A percentile compares a stretch with the other conserved stretches of the same genome.
Conservation (phyloP, 2,329 filamentous ascomycete genomes). For the Talaromyces rugulosus region DNA sequence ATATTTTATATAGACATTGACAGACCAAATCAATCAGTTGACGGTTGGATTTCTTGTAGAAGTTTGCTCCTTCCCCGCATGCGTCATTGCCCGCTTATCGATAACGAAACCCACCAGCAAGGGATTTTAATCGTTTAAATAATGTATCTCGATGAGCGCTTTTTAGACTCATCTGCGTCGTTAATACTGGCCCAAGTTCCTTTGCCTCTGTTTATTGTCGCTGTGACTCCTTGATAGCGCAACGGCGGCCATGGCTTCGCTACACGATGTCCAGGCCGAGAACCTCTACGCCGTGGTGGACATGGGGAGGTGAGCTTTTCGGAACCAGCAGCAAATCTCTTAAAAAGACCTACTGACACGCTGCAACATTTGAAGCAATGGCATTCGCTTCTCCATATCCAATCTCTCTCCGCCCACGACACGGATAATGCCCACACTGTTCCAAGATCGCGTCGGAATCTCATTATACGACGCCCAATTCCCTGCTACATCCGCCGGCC, state of each 20-base stretch:
- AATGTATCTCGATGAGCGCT: neutral
- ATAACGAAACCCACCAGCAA: neutral
- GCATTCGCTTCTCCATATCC: conserved; percentile 87
- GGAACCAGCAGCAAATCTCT: neutral
- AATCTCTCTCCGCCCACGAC: conserved; percentile 67
- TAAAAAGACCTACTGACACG: neutral
- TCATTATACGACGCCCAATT: conserved; percentile 80
- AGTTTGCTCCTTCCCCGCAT: neutral
- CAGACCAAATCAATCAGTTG: neutral
- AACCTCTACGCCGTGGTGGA: conserved; percentile 36
- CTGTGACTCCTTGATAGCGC: neutral
- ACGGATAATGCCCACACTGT: conserved; percentile 71
- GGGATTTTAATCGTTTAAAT: too few species aligned
- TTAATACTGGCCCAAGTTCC: neutral
- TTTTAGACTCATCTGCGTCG: neutral
- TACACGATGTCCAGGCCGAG: conserved; percentile 3
- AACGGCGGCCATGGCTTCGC: conserved; percentile 1
- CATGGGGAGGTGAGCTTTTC: conserved; percentile 35
- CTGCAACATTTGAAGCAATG: conserved; percentile 57
- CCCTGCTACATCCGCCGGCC: conserved; percentile 32
- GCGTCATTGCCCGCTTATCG: neutral
- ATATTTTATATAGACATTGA: neutral
- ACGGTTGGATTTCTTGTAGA: neutral
- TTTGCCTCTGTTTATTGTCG: neutral
- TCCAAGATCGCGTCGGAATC: conserved; percentile 72